phyloP scores from a whole-genome alignment of 2,329 filamentous ascomycete species.

The Domatiomyces globalis region DNA sequence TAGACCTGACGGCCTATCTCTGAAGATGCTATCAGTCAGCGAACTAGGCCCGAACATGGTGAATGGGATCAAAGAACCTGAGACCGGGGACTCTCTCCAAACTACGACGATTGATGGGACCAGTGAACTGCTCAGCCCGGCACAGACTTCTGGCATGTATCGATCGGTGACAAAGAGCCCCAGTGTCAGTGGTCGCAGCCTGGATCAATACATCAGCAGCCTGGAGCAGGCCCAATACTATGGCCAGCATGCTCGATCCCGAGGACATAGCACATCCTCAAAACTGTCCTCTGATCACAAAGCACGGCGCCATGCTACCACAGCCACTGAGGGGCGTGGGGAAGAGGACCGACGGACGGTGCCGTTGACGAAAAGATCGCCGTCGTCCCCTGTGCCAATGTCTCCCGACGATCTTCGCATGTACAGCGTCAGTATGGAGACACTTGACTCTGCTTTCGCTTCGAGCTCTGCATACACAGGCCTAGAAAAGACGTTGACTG shows the following conservation, averaged over 20 bases:
- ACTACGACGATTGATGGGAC: constrained; percentile 22
- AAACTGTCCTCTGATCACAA: constrained; percentile 7
- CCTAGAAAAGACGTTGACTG: constrained; percentile 8
- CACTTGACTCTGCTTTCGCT: constrained; percentile 36
- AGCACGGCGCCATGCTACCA: constrained; percentile 21
- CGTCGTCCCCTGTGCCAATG: constrained; percentile 87
- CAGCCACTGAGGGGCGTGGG: constrained; percentile 48
- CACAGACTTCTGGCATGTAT: constrained; percentile 32
- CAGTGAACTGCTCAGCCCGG: constrained; percentile 19
- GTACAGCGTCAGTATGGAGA: constrained; percentile 33
- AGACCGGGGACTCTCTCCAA: constrained; percentile 18
- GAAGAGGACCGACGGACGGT: constrained; percentile 56
- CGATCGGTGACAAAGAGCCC: constrained; percentile 38
- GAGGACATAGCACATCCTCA: constrained; percentile 26
- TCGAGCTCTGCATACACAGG: constrained; percentile 24
- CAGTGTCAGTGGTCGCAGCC: constrained; percentile 48
- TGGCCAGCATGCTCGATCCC: constrained; percentile 37
- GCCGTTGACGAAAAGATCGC: constrained; percentile 67
- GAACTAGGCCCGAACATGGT: constrained; percentile 38
- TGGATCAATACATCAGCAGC: constrained; percentile 77
- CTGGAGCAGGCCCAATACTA: constrained; percentile 62
- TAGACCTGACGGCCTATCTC: constrained; percentile 61
- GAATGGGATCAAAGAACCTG: constrained; percentile 18
- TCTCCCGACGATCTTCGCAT: constrained; percentile 63
- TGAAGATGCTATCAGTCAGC: constrained; percentile 43